Evolutionary conservation across 148 eudicot species (phyloP).

Genomic region (Chenopodium quinoa): DNA sequence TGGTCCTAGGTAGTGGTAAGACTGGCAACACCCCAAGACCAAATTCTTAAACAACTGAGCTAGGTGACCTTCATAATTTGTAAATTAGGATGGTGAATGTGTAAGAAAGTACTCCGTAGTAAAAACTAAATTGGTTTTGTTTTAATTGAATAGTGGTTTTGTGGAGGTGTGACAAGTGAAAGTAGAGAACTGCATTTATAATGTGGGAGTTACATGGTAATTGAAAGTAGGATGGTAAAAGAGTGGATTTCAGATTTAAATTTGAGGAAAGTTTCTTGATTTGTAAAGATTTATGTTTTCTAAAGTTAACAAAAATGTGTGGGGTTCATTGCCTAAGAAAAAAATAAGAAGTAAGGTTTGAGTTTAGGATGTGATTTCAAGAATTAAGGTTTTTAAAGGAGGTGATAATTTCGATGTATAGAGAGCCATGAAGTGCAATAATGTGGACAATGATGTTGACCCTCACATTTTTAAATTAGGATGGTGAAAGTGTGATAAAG

Average conservation of each 20-base stretch:
- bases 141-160: too few species aligned
- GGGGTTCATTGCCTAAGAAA: too few species aligned
- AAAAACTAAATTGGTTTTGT: too few species aligned
- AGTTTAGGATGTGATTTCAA: background rate
- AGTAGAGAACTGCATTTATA: background rate
- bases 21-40: too few species aligned
- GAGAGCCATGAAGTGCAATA: too few species aligned
- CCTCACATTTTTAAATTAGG: too few species aligned
- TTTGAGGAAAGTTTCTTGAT: background rate
- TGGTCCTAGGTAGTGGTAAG: too few species aligned
- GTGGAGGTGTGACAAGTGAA: background rate
- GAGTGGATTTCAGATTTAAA: background rate
- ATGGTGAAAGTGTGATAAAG: too few species aligned
- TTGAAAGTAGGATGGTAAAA: background rate
- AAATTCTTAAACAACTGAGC: background rate
- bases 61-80: background rate
- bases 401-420: background rate
- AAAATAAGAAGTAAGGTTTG: too few species aligned
- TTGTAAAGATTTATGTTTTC: background rate
- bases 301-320: background rate
- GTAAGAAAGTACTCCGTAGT: too few species aligned
- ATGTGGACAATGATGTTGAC: too few species aligned
- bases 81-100: background rate
- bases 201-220: background rate
- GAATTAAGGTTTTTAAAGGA: background rate